A percentile compares a stretch with the other conserved stretches of the same genome.
Evolutionary conservation across 2,329 filamentous ascomycete species (phyloP).

Genomic region (Xylariaceae sp.): DNA sequence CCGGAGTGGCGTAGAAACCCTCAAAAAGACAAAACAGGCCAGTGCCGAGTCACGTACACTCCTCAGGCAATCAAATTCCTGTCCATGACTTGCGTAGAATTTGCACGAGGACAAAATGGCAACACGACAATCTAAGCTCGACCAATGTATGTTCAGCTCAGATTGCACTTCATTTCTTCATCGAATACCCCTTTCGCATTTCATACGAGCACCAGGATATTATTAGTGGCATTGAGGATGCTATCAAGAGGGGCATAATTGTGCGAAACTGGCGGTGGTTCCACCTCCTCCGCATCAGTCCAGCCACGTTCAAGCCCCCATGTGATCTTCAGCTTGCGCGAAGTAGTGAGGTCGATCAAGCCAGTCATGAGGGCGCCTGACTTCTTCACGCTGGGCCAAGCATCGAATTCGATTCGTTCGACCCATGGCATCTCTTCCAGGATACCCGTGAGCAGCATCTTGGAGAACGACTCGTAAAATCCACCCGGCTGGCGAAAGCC

Average conservation of each 20-base stretch:
- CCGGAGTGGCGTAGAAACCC: no score
- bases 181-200: background rate
- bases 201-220: conserved; percentile 28
- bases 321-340: conserved; percentile 49
- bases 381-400: conserved; percentile 61
- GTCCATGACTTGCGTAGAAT: no score
- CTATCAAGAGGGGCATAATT: conserved; percentile 23
- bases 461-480: conserved; percentile 67
- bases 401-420: conserved; percentile 64
- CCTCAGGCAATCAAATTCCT: no score
- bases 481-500: conserved; percentile 63
- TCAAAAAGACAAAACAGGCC: background rate
- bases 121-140: no score
- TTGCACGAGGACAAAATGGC: no score
- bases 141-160: no score
- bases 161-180: no score
- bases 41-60: no score
- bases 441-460: conserved; percentile 52
- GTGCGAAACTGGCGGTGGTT: conserved; percentile 29
- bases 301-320: conserved; percentile 68
- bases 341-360: conserved; percentile 50
- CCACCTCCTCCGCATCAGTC: conserved; percentile 50
- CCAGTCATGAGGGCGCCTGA: conserved; percentile 60
- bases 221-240: conserved; percentile 19
- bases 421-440: conserved; percentile 55